Percentiles rank a stretch among this genome's conserved stretches.
Evolutionary conservation across 352 stramenopile genomes (phyloP).

Genomic region (Pythium brassicae): DNA sequence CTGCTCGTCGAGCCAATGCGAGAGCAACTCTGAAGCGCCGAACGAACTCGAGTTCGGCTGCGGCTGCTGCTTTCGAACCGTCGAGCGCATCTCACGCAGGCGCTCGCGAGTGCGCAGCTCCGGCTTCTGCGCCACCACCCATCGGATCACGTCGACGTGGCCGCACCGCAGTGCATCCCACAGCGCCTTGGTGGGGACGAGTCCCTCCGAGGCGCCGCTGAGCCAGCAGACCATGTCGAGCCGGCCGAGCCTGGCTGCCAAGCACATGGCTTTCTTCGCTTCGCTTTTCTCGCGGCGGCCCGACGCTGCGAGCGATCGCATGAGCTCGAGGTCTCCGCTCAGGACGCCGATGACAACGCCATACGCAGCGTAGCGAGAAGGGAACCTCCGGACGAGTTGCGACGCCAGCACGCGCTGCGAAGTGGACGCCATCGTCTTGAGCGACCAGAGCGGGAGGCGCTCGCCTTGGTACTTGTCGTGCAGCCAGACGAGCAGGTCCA

Average conservation of each 20-base stretch:
- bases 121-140: not conserved
- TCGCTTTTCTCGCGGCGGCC: not conserved
- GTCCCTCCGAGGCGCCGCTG: not conserved
- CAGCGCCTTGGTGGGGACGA: slow-evolving; percentile 3
- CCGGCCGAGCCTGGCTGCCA: slow-evolving; percentile 5
- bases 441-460: slow-evolving; percentile 1
- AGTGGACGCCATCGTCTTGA: slow-evolving; percentile 7
- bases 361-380: not conserved
- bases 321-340: slow-evolving; percentile 1
- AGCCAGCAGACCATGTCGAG: slow-evolving; percentile 9
- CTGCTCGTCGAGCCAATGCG: not conserved
- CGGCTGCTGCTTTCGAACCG: not conserved
- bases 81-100: slow-evolving; percentile 1
- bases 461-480: slow-evolving; percentile 6
- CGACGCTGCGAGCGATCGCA: not conserved
- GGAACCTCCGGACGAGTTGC: slow-evolving; percentile 1
- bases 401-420: slow-evolving; percentile 1
- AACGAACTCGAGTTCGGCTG: not conserved
- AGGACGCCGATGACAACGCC: slow-evolving; percentile 5
- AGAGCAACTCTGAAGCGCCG: not conserved
- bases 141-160: slow-evolving; percentile 3
- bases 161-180: slow-evolving; percentile 4
- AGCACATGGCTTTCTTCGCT: slow-evolving; percentile 10
- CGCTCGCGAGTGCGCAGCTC: not conserved
- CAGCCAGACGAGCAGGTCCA: slow-evolving; percentile 5